Conservation (phyloP, 2,329 filamentous ascomycete genomes). For the Ilyonectria mors-panacis region DNA sequence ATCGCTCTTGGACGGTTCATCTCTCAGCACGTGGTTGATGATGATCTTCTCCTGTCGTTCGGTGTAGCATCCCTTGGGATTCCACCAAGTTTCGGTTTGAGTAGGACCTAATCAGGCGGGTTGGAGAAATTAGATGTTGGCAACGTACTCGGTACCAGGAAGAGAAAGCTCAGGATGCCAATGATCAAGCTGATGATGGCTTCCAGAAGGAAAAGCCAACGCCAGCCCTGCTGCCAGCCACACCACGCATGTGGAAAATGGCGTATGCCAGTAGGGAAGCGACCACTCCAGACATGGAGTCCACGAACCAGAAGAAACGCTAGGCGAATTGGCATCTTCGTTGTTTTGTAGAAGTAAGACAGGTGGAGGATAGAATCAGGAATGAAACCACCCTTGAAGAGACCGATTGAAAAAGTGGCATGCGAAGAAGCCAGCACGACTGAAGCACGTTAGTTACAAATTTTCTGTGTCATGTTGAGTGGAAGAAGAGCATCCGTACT, state of each 20-base stretch:
- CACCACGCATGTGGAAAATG: constrained; percentile 45
- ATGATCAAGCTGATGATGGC: constrained; percentile 48
- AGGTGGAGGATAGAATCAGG: constrained; percentile 43
- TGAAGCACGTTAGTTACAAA: too few relatives aligned
- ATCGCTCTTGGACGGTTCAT: constrained; percentile 71
- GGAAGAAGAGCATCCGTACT: too few relatives aligned
- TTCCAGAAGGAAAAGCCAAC: constrained; percentile 62
- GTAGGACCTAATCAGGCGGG: too few relatives aligned
- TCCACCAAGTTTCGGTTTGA: constrained; percentile 64
- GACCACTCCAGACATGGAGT: constrained; percentile 46
- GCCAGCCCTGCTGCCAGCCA: constrained; percentile 42
- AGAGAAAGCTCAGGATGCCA: constrained; percentile 30
- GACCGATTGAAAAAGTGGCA: constrained; percentile 29
- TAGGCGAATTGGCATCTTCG: constrained; percentile 45
- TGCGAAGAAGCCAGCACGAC: constrained; percentile 22
- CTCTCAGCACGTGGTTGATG: constrained; percentile 69
- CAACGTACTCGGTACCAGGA: constrained; percentile 37
- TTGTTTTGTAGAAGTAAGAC: constrained; percentile 48
- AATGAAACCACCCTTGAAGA: constrained; percentile 30
- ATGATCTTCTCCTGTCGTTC: constrained; percentile 64
- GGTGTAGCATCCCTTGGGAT: constrained; percentile 68
- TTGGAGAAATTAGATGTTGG: too few relatives aligned
- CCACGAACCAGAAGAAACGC: constrained; percentile 41
- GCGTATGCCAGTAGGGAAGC: constrained; percentile 45
- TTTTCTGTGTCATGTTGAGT: too few relatives aligned